Evolutionary conservation across 805 yeast genomes (phyloP).

Genomic region (Blastobotrys parvus): DNA sequence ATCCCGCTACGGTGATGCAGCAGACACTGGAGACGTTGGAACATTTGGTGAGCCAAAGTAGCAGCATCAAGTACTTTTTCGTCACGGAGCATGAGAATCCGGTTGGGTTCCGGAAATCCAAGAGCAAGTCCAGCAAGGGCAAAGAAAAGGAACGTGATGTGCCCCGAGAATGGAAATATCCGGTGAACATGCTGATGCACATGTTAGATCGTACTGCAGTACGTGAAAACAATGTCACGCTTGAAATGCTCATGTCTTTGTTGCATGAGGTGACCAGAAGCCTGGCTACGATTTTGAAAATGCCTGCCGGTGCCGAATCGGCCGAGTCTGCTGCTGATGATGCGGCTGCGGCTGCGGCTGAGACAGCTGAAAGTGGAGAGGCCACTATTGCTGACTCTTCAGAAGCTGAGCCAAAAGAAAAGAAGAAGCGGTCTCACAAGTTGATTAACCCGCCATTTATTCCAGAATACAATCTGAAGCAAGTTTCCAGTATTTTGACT

Average conservation of each 20-base stretch:
- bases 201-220: constrained; percentile 57
- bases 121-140: constrained; percentile 29
- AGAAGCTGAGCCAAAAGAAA: constrained; percentile 14
- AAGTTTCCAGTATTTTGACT: constrained; percentile 57
- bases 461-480: constrained; percentile 52
- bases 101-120: constrained; percentile 28
- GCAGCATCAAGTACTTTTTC: constrained; percentile 63
- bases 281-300: constrained; percentile 44
- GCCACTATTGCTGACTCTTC: constrained; percentile 14
- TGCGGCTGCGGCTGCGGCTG: background rate
- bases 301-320: constrained; percentile 24
- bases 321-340: constrained; percentile 10
- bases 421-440: constrained; percentile 16
- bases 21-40: constrained; percentile 72
- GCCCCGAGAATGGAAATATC: constrained; percentile 38
- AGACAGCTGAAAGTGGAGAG: background rate
- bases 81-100: constrained; percentile 65
- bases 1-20: constrained; percentile 64
- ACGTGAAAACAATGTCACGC: constrained; percentile 60
- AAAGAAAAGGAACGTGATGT: constrained; percentile 27
- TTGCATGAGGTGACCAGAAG: constrained; percentile 74
- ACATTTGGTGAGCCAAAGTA: constrained; percentile 56
- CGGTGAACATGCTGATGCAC: constrained; percentile 59
- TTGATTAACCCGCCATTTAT: constrained; percentile 44
- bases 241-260: constrained; percentile 70